Conservation (phyloP, 2,329 filamentous ascomycete species). For the Shiraia sp. region DNA sequence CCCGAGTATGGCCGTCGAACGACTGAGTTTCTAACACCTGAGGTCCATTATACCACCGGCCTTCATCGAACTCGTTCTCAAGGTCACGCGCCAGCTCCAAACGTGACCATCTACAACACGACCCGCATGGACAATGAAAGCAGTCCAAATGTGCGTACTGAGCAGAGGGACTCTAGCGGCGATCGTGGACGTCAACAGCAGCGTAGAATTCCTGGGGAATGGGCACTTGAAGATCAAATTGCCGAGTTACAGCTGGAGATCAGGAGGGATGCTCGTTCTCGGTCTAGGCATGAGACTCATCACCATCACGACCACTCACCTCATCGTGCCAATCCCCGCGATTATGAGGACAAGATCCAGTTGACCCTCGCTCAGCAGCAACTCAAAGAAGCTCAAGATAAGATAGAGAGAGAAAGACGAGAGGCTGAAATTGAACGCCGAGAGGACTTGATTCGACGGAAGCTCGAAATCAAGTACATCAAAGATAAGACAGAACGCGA, state of each 20-base stretch:
- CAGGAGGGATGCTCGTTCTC: slow-evolving; percentile 28
- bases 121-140: slow-evolving; percentile 45
- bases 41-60: slow-evolving; percentile 31
- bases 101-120: slow-evolving; percentile 53
- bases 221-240: slow-evolving; percentile 42
- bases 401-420: slow-evolving; percentile 41
- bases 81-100: slow-evolving; percentile 49
- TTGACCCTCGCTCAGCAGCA: slow-evolving; percentile 40
- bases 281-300: slow-evolving; percentile 26
- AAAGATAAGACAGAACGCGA: slow-evolving; percentile 40
- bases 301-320: slow-evolving; percentile 24
- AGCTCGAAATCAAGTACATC: slow-evolving; percentile 42
- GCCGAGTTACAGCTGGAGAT: slow-evolving; percentile 34
- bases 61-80: slow-evolving; percentile 52
- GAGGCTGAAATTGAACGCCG: slow-evolving; percentile 38
- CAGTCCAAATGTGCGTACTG: slow-evolving; percentile 38
- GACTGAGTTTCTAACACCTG: slow-evolving; percentile 36
- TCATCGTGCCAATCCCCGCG: slow-evolving; percentile 25
- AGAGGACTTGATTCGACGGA: slow-evolving; percentile 42
- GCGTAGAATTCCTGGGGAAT: slow-evolving; percentile 38
- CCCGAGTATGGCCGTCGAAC: slow-evolving; percentile 29
- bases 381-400: slow-evolving; percentile 42
- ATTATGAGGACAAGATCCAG: slow-evolving; percentile 36
- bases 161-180: slow-evolving; percentile 33
- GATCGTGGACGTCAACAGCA: slow-evolving; percentile 28